Base-by-base conservation (phyloP, 768 basidiomycete species). In the Tremella yokohamensis region DNA sequence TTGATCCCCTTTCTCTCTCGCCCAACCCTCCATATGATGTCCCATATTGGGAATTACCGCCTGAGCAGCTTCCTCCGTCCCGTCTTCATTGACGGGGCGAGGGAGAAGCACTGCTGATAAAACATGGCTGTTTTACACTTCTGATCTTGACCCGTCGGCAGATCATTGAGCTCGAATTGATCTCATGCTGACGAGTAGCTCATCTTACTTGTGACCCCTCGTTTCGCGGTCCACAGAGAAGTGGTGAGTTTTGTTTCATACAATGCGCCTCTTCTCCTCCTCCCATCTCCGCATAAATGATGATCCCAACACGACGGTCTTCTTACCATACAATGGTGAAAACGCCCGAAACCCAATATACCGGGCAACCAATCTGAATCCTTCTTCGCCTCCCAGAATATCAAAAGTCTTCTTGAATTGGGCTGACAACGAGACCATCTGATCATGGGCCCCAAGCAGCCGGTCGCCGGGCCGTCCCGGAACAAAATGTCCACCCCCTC, bases 291-390 rank as follows among this genome's bases (percentile, higher is more conserved):
- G 48, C 37, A 67, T 70, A 73, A 62, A 59, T 70, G 72, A 73
- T 70, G 72, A 73, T 73, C 60, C 54, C 63, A 71, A 63, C 72
- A 73, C 72, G 72, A 73, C 72, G 72, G 72, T 73, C 72, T 73
- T 60, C 72, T 70, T 64, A 73, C 63, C 61, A 55, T 63, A 51
- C 42, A 24, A 58, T 70, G 72, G 62, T 70, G 69, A 69, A 73
- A 68, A 70, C 58, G 69, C 69, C 72, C 69, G 69, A 66, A 60
- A 63, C 72, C 72, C 64, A 70, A 68, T 70, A 64, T 55, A 52
- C 58, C 72, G 72, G 72, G 69, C 72, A 73, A 44, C 72, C 72
- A 63, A 73, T 73, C 72, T 73, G 72, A 73, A 51, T 62, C 57
- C 50, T 42, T 26, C 24, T 48, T 20, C 47, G 18, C 55, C 57